phyloP scores from a whole-genome alignment of 345 rosid genomes.

The Hirschfeldia incana region DNA sequence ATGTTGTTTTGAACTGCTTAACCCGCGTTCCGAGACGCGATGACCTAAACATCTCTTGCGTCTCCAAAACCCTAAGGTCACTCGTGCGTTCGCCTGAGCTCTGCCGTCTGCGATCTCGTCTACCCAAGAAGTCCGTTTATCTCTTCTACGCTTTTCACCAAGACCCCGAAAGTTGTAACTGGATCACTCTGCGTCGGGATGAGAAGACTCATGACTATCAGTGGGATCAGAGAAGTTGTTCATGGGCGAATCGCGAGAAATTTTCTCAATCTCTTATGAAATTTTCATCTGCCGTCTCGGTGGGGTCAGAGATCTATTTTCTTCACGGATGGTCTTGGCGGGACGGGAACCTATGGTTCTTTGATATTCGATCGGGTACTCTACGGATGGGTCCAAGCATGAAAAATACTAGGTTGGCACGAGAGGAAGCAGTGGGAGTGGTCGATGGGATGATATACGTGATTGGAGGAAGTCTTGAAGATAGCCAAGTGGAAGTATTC shows the following conservation, averaged over 20 bases:
- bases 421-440: neutral
- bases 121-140: neutral
- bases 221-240: neutral
- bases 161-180: neutral
- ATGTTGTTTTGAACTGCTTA: neutral
- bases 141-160: neutral
- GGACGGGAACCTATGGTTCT: neutral
- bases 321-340: too few relatives aligned
- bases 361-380: neutral
- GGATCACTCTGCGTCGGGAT: neutral
- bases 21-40: neutral
- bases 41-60: neutral
- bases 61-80: constrained; percentile 1
- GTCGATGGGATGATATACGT: neutral
- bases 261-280: too few relatives aligned
- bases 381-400: neutral
- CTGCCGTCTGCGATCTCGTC: neutral
- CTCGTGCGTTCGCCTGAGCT: constrained; percentile 1
- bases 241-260: neutral
- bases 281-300: neutral
- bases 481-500: neutral
- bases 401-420: neutral
- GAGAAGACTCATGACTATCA: neutral
- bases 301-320: neutral
- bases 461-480: neutral